phyloP scores from a whole-genome alignment of 2,329 filamentous ascomycete species.

The Fusarium marasasianum region DNA sequence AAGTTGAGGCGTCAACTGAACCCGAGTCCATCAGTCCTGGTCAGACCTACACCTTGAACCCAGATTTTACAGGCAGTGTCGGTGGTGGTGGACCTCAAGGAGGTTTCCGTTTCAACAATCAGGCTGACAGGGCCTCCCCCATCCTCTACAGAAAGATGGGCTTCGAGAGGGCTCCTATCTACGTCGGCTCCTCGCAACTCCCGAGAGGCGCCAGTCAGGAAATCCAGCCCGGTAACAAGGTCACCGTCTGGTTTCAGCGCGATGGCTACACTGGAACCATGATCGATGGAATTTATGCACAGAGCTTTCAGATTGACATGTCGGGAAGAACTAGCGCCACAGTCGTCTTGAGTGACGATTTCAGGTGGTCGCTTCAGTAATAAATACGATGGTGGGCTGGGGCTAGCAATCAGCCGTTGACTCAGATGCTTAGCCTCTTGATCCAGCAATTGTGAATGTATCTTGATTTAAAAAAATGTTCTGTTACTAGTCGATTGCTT shows the following conservation, averaged over 20 bases:
- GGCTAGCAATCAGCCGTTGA: too few relatives aligned
- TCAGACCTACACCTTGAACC: background rate
- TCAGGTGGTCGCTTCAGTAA: background rate
- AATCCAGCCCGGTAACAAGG: fast-evolving
- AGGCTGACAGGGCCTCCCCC: fast-evolving
- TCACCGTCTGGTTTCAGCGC: fast-evolving
- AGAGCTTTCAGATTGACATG: fast-evolving
- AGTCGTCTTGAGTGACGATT: fast-evolving
- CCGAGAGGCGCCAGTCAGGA: background rate
- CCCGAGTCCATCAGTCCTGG: fast-evolving
- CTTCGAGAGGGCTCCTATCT: fast-evolving
- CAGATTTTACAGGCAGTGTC: background rate
- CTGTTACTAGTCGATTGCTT: fast-evolving
- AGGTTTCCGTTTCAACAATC: background rate
- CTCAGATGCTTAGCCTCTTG: too few relatives aligned
- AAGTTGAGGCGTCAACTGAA: fast-evolving
- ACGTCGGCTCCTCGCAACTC: fast-evolving
- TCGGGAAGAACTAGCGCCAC: background rate
- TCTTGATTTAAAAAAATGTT: too few relatives aligned
- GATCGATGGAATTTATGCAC: background rate
- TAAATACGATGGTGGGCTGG: background rate
- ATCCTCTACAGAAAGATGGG: background rate
- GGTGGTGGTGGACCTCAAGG: background rate
- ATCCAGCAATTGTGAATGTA: background rate
- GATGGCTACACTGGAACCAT: fast-evolving